Percentiles rank a stretch among this genome's conserved stretches.
Conservation (phyloP, 2,329 filamentous ascomycete genomes). For the Zasmidium citrigriseum region DNA sequence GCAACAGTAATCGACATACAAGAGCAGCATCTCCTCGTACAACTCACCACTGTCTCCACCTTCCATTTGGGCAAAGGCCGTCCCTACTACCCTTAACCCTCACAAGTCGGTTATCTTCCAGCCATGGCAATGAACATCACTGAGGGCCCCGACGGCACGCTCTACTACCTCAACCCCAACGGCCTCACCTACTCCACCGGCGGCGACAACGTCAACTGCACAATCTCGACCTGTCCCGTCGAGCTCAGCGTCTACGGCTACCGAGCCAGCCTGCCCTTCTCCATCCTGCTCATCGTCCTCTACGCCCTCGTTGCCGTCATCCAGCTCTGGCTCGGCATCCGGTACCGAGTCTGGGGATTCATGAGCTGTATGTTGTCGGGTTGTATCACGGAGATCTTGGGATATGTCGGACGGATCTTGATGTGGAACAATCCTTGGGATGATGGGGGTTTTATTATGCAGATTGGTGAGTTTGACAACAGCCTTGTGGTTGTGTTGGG, state of each 20-base stretch:
- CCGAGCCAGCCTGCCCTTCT: slow-evolving; percentile 4
- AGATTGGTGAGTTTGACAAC: slow-evolving; percentile 22
- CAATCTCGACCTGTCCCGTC: background rate
- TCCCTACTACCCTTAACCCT: too few species aligned
- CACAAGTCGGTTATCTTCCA: too few species aligned
- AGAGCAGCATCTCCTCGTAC: too few species aligned
- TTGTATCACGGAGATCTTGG: slow-evolving; percentile 51
- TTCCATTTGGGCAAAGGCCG: too few species aligned
- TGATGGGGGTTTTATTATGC: slow-evolving; percentile 46
- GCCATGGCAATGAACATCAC: background rate
- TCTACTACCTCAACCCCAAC: background rate
- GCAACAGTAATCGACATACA: too few species aligned
- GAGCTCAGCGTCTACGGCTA: slow-evolving; percentile 1
- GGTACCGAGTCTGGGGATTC: background rate
- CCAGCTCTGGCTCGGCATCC: background rate
- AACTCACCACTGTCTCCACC: too few species aligned
- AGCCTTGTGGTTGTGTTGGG: background rate
- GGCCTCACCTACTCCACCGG: background rate
- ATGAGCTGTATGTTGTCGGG: background rate
- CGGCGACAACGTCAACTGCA: slow-evolving; percentile 3
- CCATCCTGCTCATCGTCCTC: background rate
- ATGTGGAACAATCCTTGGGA: slow-evolving; percentile 54
- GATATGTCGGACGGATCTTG: slow-evolving; percentile 60
- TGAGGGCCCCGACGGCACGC: background rate
- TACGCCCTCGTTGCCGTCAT: background rate